A percentile compares a stretch with the other conserved stretches of the same genome.
Conservation (phyloP, 768 basidiomycete genomes). For the Naganishia vishniacii region DNA sequence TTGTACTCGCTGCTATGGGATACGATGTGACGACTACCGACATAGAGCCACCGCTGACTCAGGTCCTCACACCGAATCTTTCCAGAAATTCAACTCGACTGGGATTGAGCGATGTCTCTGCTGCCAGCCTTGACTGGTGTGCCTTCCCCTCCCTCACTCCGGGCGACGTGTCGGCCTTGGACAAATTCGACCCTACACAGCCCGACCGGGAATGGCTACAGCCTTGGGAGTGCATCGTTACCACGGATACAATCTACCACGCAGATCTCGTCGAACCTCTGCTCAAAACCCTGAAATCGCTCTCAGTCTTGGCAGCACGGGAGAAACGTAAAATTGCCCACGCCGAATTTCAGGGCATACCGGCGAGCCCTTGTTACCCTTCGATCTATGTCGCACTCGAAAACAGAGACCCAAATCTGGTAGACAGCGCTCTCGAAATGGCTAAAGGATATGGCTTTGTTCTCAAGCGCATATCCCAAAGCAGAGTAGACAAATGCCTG, state of each 20-base stretch:
- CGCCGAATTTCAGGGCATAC: neutral
- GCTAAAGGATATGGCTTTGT: slow-evolving; percentile 58
- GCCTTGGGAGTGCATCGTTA: slow-evolving; percentile 70
- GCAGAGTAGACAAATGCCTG: slow-evolving; percentile 60
- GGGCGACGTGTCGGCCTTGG: neutral
- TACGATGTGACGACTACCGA: slow-evolving; percentile 77
- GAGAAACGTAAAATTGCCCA: neutral
- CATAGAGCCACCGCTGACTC: slow-evolving; percentile 58
- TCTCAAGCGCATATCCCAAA: slow-evolving; percentile 58
- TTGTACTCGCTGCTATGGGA: slow-evolving; percentile 63
- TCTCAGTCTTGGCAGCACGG: slow-evolving; percentile 21
- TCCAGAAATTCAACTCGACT: slow-evolving; percentile 30
- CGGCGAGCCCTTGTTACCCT: slow-evolving; percentile 43
- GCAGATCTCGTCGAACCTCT: slow-evolving; percentile 62
- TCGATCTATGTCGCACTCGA: slow-evolving; percentile 66
- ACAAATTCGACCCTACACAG: neutral
- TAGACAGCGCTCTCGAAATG: slow-evolving; percentile 58
- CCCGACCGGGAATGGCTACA: slow-evolving; percentile 49
- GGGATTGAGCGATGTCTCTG: slow-evolving; percentile 15
- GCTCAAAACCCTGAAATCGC: slow-evolving; percentile 58
- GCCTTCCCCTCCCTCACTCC: neutral
- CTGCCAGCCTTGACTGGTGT: slow-evolving; percentile 4
- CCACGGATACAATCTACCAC: slow-evolving; percentile 76
- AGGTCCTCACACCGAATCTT: slow-evolving; percentile 64
- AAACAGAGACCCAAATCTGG: slow-evolving; percentile 64